Percentiles rank a stretch among this genome's conserved stretches.
Conservation (phyloP, 1,284 basidiomycete species). For the Xerocomus amazonicus region DNA sequence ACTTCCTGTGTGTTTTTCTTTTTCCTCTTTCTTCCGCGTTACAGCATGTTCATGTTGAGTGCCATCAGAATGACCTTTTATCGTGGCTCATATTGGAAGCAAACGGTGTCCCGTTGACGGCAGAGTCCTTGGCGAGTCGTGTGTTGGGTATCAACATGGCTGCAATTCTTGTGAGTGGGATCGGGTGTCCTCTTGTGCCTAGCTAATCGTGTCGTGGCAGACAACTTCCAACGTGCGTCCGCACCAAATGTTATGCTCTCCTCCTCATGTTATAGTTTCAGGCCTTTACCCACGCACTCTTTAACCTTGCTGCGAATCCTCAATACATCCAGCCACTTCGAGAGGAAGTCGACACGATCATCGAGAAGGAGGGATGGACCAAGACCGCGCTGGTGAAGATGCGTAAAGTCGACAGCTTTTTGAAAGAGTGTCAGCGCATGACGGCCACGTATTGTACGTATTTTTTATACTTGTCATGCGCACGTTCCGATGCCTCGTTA, state of each 20-base stretch:
- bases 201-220: background rate
- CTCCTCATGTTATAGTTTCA: background rate
- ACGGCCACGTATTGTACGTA: too few relatives aligned
- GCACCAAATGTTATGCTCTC: background rate
- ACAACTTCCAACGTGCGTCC: background rate
- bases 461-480: too few relatives aligned
- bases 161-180: background rate
- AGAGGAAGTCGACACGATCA: background rate
- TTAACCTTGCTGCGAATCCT: background rate
- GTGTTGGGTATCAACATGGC: slow-evolving; percentile 33
- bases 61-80: background rate
- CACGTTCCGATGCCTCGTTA: background rate
- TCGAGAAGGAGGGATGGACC: background rate
- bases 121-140: slow-evolving; percentile 30
- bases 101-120: background rate
- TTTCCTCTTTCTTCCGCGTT: background rate
- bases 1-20: slow-evolving; percentile 34
- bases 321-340: background rate
- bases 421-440: background rate
- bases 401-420: background rate
- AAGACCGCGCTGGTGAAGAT: background rate
- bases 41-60: background rate
- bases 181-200: background rate
- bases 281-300: background rate
- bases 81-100: slow-evolving; percentile 1